Conservation (phyloP, 2,329 filamentous ascomycete species). For the Trichoderma pleuroti region DNA sequence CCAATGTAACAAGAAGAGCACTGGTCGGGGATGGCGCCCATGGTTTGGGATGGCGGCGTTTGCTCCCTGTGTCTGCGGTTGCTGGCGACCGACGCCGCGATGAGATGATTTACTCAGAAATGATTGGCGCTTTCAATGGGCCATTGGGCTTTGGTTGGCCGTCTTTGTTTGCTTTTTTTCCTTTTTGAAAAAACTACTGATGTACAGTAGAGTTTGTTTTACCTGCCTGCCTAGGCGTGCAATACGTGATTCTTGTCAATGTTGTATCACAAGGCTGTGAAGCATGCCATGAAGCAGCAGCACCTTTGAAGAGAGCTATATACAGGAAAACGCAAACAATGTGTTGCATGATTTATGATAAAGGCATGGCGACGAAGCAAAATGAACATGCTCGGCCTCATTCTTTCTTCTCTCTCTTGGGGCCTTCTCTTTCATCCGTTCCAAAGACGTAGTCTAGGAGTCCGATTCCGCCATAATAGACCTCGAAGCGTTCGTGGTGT, state of each 20-base stretch:
- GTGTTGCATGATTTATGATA: not conserved
- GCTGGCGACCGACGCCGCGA: not conserved
- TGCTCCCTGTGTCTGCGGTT: not conserved
- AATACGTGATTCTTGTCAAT: not conserved
- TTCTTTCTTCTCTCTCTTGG: constrained; percentile 14
- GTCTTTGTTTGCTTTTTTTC: not conserved
- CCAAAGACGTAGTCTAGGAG: constrained; percentile 51
- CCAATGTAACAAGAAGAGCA: not conserved
- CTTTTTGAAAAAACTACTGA: not conserved
- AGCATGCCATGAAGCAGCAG: not conserved
- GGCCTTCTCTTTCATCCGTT: constrained; percentile 35
- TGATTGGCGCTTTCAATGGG: not conserved
- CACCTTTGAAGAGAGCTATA: not conserved
- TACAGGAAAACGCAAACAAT: not conserved
- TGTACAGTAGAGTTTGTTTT: not conserved
- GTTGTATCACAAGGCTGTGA: not conserved
- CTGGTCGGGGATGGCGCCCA: not conserved
- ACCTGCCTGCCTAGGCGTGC: not conserved
- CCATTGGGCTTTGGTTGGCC: not conserved
- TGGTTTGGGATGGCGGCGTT: not conserved
- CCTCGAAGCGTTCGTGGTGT: constrained; percentile 55
- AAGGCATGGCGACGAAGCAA: not conserved
- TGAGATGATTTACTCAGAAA: not conserved
- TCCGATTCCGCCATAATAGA: constrained; percentile 52
- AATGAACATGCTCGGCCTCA: not conserved